Evolutionary conservation across 257 asterid genomes (phyloP), one percentile per base, ranked within the genome.

Genomic region (Solanum paucissectum): DNA sequence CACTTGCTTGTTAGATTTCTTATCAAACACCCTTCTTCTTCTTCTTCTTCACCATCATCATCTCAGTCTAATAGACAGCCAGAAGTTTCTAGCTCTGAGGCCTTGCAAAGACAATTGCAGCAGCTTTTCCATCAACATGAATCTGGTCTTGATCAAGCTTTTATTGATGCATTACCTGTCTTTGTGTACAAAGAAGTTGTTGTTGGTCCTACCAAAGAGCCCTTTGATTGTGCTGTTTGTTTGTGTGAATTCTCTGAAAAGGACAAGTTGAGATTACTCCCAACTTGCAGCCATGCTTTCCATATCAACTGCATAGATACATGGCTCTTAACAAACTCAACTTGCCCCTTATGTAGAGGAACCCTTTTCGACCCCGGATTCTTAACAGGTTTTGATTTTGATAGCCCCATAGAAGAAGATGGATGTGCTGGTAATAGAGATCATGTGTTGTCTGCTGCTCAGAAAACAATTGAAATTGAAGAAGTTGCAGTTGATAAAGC

Each of bases 141-240:
- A 44, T 90, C 95, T 40, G 95, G 95, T 64, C 76, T 93, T 21
- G 95, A 93, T 89, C 95, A 91, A 88, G 90, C 91, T 46, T 90
- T 90, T 32, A 93, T 93, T 25, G 95, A 93, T 88, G 91, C 94
- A 40, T 79, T 93, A 88, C 95, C 95, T 1, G 87, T 93, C 9
- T 93, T 93, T 83, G 84, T 90, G 14, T 93, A 91, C 64, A 90
- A 90, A 77, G 94, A 93, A 85, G 72, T 93, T 76, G 85, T 83
- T 13, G 83, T 83, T 13, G 95, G 94, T 42, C 90, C 91, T 2
- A 89, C 91, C 2, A 89, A 91, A 66, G 93, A 90, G 83, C 92
- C 91, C 36, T 91, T 91, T 16, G 94, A 93, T 89, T 93, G 95
- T 88, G 92, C 95, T n/a, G 94, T 93, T 71, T 93, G 95, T 81